Evolutionary conservation across 2,329 filamentous ascomycete species (phyloP), one percentile per base, ranked within the genome.

Genomic region (Gremmenia infestans): DNA sequence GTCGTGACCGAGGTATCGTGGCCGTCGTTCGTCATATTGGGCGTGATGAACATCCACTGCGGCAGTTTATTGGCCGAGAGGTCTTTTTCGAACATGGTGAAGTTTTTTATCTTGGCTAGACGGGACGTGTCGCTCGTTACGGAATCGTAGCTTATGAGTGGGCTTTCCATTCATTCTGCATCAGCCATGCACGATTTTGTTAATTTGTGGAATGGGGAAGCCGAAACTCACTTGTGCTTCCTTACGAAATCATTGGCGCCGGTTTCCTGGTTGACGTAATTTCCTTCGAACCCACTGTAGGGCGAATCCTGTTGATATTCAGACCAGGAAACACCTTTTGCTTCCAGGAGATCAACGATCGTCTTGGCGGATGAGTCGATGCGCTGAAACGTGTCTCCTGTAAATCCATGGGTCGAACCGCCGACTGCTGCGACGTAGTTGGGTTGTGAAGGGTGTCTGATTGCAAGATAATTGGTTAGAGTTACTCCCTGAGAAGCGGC

Each of bases 251-350:
- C 82, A 66, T 91, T 89, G 48, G 79, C 78, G 17, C 81, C 79
- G 2, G 80, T 88, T 63, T 81, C 60, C 62, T 83, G 82, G 71
- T 90, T 89, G 53, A 81, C 76, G 67, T 75, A 88, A 88, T 70
- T 68, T 25, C 87, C 88, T 68, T 88, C 79, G 72, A 83, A 92
- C 14, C 89, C 89, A 3, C 81, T 77, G 72, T 83, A 90, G 0
- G 89, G 89, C 76, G 86, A 78, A 67, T 89, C 84, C 68, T 93
- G 87, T 69, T 91, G 81, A 72, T 93, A 93, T 63, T 85, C 78
- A 47, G 76, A 83, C 86, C 86, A 81, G 57, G 73, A 73, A 47
- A 81, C 72, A 32, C 70, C 68, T 45, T 72, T 75, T 50, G 70
- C 72, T 25, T 80, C 77, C 40, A 81, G 72, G 23, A 80, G 64